These are phyloP conservation scores for Acidomyces sp. DNA, from an alignment of 495 filamentous ascomycete species.

Conservation along the genomic window DNA sequence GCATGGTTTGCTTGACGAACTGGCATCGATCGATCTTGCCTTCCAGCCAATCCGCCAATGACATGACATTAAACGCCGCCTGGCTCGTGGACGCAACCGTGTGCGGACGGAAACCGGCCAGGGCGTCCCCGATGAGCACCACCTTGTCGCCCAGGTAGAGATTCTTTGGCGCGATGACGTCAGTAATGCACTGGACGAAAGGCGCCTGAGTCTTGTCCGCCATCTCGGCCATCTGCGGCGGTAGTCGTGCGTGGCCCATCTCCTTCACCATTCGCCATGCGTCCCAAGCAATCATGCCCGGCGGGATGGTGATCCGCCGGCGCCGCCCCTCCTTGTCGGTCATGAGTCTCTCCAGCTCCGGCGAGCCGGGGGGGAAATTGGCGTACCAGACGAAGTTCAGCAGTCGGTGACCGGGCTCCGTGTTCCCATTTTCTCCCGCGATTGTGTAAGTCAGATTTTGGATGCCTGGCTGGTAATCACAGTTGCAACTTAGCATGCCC, in stretches of 20 bases:
- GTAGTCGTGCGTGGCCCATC: conserved; percentile 32
- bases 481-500: too few relatives aligned
- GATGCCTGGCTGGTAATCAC: conserved; percentile 17
- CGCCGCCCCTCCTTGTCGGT: conserved; percentile 37
- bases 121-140: conserved; percentile 43
- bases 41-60: conserved; percentile 18
- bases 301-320: conserved; percentile 38
- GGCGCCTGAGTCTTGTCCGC: conserved; percentile 36
- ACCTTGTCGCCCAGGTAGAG: conserved; percentile 38
- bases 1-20: conserved; percentile 35
- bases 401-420: conserved; percentile 35
- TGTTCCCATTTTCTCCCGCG: conserved; percentile 36
- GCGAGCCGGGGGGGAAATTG: conserved; percentile 36
- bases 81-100: conserved; percentile 31
- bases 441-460: conserved; percentile 43
- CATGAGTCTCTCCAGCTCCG: conserved; percentile 38
- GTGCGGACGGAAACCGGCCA: conserved; percentile 44
- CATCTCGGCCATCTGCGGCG: conserved; percentile 42
- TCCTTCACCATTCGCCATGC: conserved; percentile 35
- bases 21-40: conserved; percentile 30
- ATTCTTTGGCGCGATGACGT: conserved; percentile 34
- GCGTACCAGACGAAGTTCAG: conserved; percentile 48
- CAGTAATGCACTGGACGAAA: conserved; percentile 44
- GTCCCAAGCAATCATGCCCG: conserved; percentile 32
- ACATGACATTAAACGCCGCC: conserved; percentile 21